These are phyloP conservation scores for Fraxinus nigra DNA, from an alignment of 305 asterid species.

Conservation along the genomic window DNA sequence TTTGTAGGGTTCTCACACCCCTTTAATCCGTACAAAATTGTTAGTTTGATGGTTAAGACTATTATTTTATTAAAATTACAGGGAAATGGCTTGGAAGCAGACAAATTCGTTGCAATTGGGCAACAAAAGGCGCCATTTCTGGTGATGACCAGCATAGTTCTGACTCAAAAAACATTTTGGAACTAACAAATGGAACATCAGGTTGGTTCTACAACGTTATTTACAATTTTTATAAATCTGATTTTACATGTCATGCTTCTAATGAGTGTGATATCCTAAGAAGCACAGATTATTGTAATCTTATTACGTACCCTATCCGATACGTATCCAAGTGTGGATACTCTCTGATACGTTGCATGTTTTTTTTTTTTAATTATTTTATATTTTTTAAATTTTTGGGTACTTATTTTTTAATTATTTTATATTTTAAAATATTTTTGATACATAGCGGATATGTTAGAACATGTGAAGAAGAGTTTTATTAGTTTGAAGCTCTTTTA, in stretches of 20 bases:
- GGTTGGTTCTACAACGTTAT: slow-evolving; percentile 41
- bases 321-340: not conserved
- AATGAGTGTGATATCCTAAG: not conserved
- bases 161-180: slow-evolving; percentile 68
- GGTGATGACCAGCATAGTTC: slow-evolving; percentile 67
- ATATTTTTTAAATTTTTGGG: not conserved
- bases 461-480: not conserved
- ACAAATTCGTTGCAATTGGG: slow-evolving; percentile 96
- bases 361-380: too few species aligned
- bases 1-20: not conserved
- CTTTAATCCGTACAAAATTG: not conserved
- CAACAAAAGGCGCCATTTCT: slow-evolving; percentile 71
- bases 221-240: not conserved
- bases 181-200: slow-evolving; percentile 69
- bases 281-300: not conserved
- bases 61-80: slow-evolving; percentile 25
- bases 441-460: not conserved
- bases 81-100: slow-evolving; percentile 95
- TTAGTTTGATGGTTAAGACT: not conserved
- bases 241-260: not conserved
- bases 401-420: too few species aligned
- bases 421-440: not conserved
- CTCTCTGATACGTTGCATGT: not conserved
- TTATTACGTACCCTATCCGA: not conserved
- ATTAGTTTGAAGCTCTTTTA: not conserved